phyloP scores from a whole-genome alignment of 495 filamentous ascomycete genomes.

The Tuber magnatum region DNA sequence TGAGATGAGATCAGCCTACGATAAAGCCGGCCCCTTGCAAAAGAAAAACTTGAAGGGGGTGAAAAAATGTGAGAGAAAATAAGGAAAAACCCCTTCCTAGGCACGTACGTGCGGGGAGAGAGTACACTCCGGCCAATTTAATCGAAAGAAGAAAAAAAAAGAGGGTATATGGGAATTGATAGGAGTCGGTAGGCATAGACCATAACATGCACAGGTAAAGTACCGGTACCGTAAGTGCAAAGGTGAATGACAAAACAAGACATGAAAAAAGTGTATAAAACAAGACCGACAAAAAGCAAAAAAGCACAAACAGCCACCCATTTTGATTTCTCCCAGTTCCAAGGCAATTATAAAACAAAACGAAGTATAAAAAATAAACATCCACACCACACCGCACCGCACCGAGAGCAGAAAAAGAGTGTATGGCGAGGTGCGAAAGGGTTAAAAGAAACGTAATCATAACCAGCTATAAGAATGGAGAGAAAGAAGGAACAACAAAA shows the following conservation, averaged over 20 bases:
- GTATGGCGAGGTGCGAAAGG: not conserved
- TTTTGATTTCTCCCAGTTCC: conserved; percentile 14
- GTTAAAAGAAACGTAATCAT: not conserved
- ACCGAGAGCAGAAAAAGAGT: not conserved
- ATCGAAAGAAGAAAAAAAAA: not conserved
- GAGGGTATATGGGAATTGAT: not conserved
- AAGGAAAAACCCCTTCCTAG: not conserved
- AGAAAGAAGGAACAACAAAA: not conserved
- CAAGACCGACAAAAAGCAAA: conserved; percentile 21
- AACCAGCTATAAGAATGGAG: not conserved
- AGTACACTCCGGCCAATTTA: not conserved
- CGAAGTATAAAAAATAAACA: not conserved
- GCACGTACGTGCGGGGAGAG: not conserved
- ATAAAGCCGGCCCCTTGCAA: not conserved
- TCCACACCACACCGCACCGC: not conserved
- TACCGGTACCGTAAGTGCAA: not conserved
- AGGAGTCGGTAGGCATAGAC: not conserved
- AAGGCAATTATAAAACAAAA: not conserved
- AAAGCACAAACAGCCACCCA: conserved; percentile 36
- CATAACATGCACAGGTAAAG: not conserved
- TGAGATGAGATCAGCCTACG: not conserved
- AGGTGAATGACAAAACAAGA: not conserved
- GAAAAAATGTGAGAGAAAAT: not conserved
- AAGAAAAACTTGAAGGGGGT: not conserved
- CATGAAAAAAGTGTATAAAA: conserved; percentile 13